Conservation (phyloP, 768 basidiomycete species). For the Rhodosporidiobolus sp. region DNA sequence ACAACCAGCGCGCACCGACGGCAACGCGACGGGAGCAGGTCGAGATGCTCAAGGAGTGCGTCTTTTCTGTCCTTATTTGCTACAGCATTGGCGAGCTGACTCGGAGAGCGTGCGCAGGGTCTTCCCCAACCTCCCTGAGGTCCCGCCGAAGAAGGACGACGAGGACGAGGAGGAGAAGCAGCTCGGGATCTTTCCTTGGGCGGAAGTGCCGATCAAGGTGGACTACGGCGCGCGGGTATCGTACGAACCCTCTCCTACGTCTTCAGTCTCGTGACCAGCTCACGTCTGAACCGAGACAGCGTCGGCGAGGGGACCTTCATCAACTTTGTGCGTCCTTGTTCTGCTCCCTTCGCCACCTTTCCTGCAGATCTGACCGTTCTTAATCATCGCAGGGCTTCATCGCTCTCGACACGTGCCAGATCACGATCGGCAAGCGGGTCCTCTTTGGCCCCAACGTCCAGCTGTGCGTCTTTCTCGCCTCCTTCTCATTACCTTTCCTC, state of each 20-base stretch:
- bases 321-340: too few species aligned
- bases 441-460: slow-evolving; percentile 48
- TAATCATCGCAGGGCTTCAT: too few species aligned
- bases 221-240: slow-evolving; percentile 30
- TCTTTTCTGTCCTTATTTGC: neutral
- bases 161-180: slow-evolving; percentile 29
- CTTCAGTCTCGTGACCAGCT: too few species aligned
- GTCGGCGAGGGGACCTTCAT: slow-evolving; percentile 16
- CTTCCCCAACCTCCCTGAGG: slow-evolving; percentile 11
- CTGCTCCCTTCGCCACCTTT: too few species aligned
- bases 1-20: slow-evolving; percentile 18
- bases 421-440: slow-evolving; percentile 47
- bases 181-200: slow-evolving; percentile 13
- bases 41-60: slow-evolving; percentile 22
- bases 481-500: neutral
- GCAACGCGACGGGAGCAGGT: slow-evolving; percentile 28
- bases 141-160: slow-evolving; percentile 12
- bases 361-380: too few species aligned
- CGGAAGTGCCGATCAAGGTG: slow-evolving; percentile 27
- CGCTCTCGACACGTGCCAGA: slow-evolving; percentile 33
- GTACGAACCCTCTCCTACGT: neutral
- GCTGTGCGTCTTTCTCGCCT: slow-evolving; percentile 27
- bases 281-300: neutral
- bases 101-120: neutral
- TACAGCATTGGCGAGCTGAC: too few species aligned